phyloP scores from a whole-genome alignment of 805 yeast genomes.

The Candida lessepsii region DNA sequence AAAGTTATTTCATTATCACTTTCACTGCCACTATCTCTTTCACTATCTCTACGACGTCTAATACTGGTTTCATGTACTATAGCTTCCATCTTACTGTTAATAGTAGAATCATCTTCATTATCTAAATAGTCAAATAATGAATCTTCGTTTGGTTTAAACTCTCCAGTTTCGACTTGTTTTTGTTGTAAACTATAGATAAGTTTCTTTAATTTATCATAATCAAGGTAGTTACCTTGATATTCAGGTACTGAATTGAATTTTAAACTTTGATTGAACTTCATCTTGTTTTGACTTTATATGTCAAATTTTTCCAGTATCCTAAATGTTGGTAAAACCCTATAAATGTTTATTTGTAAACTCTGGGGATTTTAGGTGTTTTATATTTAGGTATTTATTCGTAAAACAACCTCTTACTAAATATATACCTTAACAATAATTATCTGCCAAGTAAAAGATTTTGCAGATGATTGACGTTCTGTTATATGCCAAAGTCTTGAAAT shows the following conservation, averaged over 20 bases:
- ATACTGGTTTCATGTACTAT: background rate
- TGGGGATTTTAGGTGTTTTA: too few species aligned
- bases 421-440: too few species aligned
- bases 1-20: background rate
- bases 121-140: conserved; percentile 1
- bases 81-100: background rate
- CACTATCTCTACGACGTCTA: conserved; percentile 6
- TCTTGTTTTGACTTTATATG: conserved; percentile 15
- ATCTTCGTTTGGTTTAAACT: conserved; percentile 7
- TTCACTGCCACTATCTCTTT: conserved; percentile 5
- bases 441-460: too few species aligned
- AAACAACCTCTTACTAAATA: too few species aligned
- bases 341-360: too few species aligned
- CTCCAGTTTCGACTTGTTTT: conserved; percentile 25
- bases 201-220: conserved; percentile 53
- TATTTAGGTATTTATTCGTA: too few species aligned
- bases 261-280: conserved; percentile 52
- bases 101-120: background rate
- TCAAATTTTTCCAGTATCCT: too few species aligned
- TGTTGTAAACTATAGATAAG: conserved; percentile 54
- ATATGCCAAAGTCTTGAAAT: conserved; percentile 9
- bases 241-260: conserved; percentile 55
- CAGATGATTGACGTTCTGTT: too few species aligned
- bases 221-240: conserved; percentile 47
- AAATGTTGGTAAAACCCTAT: too few species aligned